Evolutionary conservation across 2,329 filamentous ascomycete genomes (phyloP), one percentile per base, ranked within the genome.

Genomic region (Fusarium robinianum): DNA sequence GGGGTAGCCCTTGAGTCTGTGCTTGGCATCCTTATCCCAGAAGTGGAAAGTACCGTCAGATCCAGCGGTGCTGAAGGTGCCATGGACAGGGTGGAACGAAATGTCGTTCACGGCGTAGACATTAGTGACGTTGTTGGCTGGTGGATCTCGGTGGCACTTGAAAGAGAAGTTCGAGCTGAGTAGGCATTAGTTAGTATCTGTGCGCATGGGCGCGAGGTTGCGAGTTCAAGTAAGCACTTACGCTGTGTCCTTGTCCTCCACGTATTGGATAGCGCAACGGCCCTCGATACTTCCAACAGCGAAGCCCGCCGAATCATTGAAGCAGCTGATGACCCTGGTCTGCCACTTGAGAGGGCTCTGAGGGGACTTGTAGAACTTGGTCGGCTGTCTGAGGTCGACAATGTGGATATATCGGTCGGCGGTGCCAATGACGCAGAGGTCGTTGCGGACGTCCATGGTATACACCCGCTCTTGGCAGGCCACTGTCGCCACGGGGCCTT

Each of bases 301-400:
- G 64, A 95, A 99, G 5, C 94, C 94, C 1, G 84, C 84, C 6
- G 90, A 87, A 66, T 99, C 92, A 10, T 85, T 84, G 68, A 99
- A 99, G 75, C 92, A 97, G 73, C 87, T 94, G 37, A 97, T 88
- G 9, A 95, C 90, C 46, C 92, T 79, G 2, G 94, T 99, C 77
- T 99, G 94, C 90, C 91, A 99, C 74, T 99, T 99, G 30, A 99
- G 79, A 3, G 94, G 94, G 64, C 90, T 96, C 72, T 96, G 90
- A 36, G 96, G 80, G 8, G 89, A 92, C 79, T 99, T 99, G 81
- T 95, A 96, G 70, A 96, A 90, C 61, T 89, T 90, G 39, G 81
- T 82, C 4, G 94, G 94, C 49, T 95, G 85, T 65, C 87, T 85
- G 41, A 99, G 81, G 71, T 96, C 90, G 72, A 99, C 78, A 51